Conservation (phyloP, 495 filamentous ascomycete genomes). For the Letharia lupina region DNA sequence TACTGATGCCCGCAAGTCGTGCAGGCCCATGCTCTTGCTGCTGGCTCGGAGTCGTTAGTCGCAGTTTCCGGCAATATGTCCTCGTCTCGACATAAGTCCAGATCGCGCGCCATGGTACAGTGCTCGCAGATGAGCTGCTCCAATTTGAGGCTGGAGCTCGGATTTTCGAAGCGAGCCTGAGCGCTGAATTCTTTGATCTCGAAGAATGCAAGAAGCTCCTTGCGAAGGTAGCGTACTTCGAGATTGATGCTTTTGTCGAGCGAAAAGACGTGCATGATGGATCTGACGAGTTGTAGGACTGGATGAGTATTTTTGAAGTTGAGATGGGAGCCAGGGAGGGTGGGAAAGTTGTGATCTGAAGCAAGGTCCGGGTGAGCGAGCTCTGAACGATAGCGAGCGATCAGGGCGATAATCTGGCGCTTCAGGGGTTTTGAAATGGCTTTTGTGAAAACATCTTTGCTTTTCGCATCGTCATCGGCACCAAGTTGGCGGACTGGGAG, state of each 20-base stretch:
- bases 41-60: constrained; percentile 29
- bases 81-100: constrained; percentile 92
- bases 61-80: constrained; percentile 56
- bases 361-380: constrained; percentile 83
- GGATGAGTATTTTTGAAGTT: constrained; percentile 59
- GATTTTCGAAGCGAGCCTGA: constrained; percentile 80
- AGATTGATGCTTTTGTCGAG: constrained; percentile 81
- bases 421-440: constrained; percentile 82
- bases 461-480: constrained; percentile 46
- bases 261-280: constrained; percentile 80
- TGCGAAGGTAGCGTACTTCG: constrained; percentile 76
- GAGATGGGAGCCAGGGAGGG: constrained; percentile 71
- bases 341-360: constrained; percentile 76
- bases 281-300: constrained; percentile 80
- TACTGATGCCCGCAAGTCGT: constrained; percentile 67
- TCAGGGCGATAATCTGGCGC: constrained; percentile 70
- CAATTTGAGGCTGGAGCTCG: constrained; percentile 63
- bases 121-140: constrained; percentile 72
- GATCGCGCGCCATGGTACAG: constrained; percentile 78
- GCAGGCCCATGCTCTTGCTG: constrained; percentile 62
- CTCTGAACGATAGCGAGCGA: constrained; percentile 77
- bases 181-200: constrained; percentile 89
- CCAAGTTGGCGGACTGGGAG: constrained; percentile 53
- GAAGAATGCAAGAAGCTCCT: constrained; percentile 80
- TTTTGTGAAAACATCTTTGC: constrained; percentile 55